phyloP scores from a whole-genome alignment of 768 basidiomycete species.

The Trametes maxima region DNA sequence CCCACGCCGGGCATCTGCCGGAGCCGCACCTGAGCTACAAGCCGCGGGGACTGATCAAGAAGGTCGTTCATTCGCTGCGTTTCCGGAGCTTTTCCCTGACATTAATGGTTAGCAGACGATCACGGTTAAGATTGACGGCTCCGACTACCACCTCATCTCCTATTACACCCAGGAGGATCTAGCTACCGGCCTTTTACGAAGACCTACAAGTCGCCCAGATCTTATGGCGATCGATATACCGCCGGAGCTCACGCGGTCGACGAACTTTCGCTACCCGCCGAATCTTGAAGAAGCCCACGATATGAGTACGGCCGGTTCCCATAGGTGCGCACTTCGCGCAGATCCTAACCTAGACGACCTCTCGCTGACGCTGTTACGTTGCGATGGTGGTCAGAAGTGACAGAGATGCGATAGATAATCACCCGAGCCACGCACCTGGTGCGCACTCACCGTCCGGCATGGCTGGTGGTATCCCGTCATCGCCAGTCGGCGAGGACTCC shows the following conservation, averaged over 20 bases:
- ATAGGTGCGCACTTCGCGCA: slow-evolving; percentile 52
- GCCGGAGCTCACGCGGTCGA: slow-evolving; percentile 73
- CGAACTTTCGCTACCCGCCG: slow-evolving; percentile 84
- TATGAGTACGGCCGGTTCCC: slow-evolving; percentile 56
- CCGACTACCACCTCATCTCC: slow-evolving; percentile 80
- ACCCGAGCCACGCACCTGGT: slow-evolving; percentile 10
- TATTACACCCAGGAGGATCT: slow-evolving; percentile 86
- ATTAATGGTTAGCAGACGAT: slow-evolving; percentile 60
- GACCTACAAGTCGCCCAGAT: slow-evolving; percentile 70
- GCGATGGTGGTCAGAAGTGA: slow-evolving; percentile 23
- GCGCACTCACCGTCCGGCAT: slow-evolving; percentile 12
- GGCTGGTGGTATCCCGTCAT: slow-evolving; percentile 8
- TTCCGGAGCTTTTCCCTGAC: neutral
- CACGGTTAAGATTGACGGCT: slow-evolving; percentile 77
- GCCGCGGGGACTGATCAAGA: slow-evolving; percentile 76
- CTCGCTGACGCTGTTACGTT: slow-evolving; percentile 18
- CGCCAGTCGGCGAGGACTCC: slow-evolving; percentile 26
- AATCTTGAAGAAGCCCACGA: slow-evolving; percentile 63
- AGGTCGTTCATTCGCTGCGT: slow-evolving; percentile 45
- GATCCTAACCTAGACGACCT: slow-evolving; percentile 7
- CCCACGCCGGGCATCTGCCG: slow-evolving; percentile 16
- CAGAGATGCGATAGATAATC: slow-evolving; percentile 30
- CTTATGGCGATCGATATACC: slow-evolving; percentile 75
- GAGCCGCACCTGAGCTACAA: slow-evolving; percentile 32
- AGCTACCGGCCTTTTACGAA: slow-evolving; percentile 64